Conservation (phyloP, 2,329 filamentous ascomycete genomes). For the Xylariaceae sp. region DNA sequence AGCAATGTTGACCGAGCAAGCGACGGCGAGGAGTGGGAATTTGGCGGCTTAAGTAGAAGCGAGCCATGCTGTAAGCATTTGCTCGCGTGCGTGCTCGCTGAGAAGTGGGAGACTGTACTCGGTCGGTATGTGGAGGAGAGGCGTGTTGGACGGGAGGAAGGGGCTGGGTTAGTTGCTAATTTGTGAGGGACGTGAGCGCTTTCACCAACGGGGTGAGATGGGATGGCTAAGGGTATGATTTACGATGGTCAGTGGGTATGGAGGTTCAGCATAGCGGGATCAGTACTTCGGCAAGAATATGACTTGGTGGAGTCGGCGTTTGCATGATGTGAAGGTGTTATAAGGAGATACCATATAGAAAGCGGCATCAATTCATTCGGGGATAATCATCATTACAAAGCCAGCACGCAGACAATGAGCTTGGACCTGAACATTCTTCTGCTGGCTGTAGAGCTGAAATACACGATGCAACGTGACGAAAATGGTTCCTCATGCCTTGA, state of each 20-base stretch:
- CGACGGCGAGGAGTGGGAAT: slow-evolving; percentile 23
- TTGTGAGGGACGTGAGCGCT: slow-evolving; percentile 26
- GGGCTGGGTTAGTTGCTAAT: slow-evolving; percentile 62
- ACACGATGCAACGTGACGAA: background rate
- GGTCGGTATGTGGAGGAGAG: slow-evolving; percentile 50
- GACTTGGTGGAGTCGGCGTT: background rate
- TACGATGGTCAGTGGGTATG: background rate
- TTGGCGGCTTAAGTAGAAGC: slow-evolving; percentile 32
- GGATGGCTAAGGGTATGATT: too few species aligned
- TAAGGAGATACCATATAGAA: background rate
- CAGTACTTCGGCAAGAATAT: background rate
- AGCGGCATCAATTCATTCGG: background rate
- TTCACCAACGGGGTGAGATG: background rate
- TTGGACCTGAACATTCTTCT: background rate
- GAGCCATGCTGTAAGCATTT: slow-evolving; percentile 79
- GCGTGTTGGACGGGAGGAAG: slow-evolving; percentile 56
- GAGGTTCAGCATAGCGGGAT: background rate
- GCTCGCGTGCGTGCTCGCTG: slow-evolving; percentile 72
- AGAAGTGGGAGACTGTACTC: slow-evolving; percentile 57
- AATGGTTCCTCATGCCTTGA: slow-evolving; percentile 5
- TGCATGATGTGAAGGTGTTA: too few species aligned
- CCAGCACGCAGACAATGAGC: background rate
- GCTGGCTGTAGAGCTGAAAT: background rate
- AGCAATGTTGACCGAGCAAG: background rate
- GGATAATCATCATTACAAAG: background rate